Base-by-base conservation (phyloP, 108 stramenopile genomes). In the Nitzschia palea region DNA sequence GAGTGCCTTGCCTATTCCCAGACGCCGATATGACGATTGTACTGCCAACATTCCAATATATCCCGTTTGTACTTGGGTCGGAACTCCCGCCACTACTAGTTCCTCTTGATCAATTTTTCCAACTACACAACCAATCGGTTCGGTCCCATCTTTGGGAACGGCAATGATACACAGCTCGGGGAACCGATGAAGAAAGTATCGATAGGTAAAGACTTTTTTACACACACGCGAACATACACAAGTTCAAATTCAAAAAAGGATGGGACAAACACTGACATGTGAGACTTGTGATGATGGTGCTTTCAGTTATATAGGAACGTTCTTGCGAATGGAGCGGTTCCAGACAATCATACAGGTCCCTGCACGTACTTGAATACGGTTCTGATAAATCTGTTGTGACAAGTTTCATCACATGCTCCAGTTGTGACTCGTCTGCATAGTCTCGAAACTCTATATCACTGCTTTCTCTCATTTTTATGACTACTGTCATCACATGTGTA, bases 181-280 rank as follows among this genome's bases (percentile, higher is more conserved):
- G 72, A 84, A 95, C 22, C 89, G 79, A 63, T 86, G 68, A 8
- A 95, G 64, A 75, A 95, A 95, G 54, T 95, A 95, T 3, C 94
- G 81, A 80, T 91, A 95, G 12, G 94, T 95, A 65, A 91, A 95
- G 55, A 91, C 85, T 89, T n/a, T n/a, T n/a, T n/a, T n/a, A n/a
- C n/a, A n/a, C n/a, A n/a, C n/a, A n/a, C n/a, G n/a, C n/a, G n/a
- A n/a, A n/a, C n/a, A n/a, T n/a, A n/a, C n/a, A n/a, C n/a, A n/a
- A n/a, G n/a, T n/a, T n/a, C n/a, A n/a, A n/a, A n/a, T n/a, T n/a
- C n/a, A n/a, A 56, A 29, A 48, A 20, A 48, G 9, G 47, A 40
- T n/a, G n/a, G n/a, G n/a, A n/a, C n/a, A n/a, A n/a, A n/a, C n/a
- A n/a, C 37, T 40, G 37, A 40, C 37, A 40, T 40, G 37, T n/a